A percentile compares a stretch with the other conserved stretches of the same genome.
These are phyloP conservation scores for Fraxinus ornus DNA, from an alignment of 305 asterid genomes.

Conservation along the genomic window DNA sequence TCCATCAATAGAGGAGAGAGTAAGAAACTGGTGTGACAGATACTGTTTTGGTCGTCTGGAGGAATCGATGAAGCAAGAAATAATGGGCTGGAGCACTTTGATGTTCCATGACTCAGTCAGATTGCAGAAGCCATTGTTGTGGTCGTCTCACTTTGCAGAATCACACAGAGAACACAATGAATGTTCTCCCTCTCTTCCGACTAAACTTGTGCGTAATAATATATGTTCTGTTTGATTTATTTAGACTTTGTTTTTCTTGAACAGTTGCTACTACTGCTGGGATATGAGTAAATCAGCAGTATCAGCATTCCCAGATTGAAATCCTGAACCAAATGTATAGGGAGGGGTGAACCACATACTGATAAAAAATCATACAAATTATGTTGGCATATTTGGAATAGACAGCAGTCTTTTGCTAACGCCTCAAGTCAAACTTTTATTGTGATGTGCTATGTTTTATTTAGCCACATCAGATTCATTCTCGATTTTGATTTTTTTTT, in stretches of 20 bases:
- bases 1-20: conserved; percentile 37
- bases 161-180: not conserved
- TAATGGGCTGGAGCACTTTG: conserved; percentile 36
- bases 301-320: conserved; percentile 22
- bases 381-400: not conserved
- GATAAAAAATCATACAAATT: not conserved
- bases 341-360: not conserved
- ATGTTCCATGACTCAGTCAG: conserved; percentile 50
- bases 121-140: conserved; percentile 37
- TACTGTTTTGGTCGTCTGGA: conserved; percentile 31
- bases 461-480: not conserved
- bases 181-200: conserved; percentile 1
- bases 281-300: conserved; percentile 8
- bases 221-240: not conserved
- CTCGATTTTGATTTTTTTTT: no score
- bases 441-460: not conserved
- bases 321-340: conserved; percentile 15
- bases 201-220: not conserved
- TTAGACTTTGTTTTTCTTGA: not conserved
- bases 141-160: conserved; percentile 26
- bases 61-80: conserved; percentile 30
- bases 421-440: not conserved
- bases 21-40: conserved; percentile 31
- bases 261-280: conserved; percentile 13
- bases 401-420: not conserved